Evolutionary conservation across 23 red algal genomes (phyloP).

Genomic region (Chondrus crispus): DNA sequence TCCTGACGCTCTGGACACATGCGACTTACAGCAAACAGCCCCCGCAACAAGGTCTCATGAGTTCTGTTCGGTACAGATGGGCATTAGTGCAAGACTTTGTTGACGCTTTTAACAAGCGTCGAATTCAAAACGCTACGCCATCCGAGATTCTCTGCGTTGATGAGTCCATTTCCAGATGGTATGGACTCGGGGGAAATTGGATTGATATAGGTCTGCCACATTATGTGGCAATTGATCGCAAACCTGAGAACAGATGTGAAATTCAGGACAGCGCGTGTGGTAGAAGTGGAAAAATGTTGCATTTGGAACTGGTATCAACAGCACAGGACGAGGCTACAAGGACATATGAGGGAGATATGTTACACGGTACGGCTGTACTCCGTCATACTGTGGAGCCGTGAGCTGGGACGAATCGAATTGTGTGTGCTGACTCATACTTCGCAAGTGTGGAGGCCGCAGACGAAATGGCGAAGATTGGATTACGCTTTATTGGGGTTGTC

Average conservation of each 20-base stretch:
- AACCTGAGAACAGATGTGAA: constrained; percentile 11
- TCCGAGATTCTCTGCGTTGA: constrained; percentile 5
- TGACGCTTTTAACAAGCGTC: background rate
- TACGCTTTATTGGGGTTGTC: constrained; percentile 1
- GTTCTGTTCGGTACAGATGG: background rate
- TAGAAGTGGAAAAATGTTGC: background rate
- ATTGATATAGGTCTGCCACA: background rate
- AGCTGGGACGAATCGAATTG: background rate
- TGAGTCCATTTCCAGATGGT: background rate
- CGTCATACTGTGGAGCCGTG: background rate
- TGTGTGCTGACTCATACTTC: constrained; percentile 18
- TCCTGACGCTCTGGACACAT: too few relatives aligned
- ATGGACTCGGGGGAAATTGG: constrained; percentile 12
- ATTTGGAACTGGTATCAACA: background rate
- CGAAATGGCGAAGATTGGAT: background rate
- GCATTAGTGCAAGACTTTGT: constrained; percentile 6
- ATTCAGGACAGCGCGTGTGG: background rate
- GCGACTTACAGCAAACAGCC: background rate
- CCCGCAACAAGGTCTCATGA: background rate
- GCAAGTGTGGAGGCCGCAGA: background rate
- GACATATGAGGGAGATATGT: background rate
- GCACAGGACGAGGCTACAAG: background rate
- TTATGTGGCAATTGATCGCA: constrained; percentile 8
- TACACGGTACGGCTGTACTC: background rate
- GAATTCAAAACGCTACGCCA: background rate